Conservation (phyloP, 2,329 filamentous ascomycete genomes). For the Claviceps sp. region DNA sequence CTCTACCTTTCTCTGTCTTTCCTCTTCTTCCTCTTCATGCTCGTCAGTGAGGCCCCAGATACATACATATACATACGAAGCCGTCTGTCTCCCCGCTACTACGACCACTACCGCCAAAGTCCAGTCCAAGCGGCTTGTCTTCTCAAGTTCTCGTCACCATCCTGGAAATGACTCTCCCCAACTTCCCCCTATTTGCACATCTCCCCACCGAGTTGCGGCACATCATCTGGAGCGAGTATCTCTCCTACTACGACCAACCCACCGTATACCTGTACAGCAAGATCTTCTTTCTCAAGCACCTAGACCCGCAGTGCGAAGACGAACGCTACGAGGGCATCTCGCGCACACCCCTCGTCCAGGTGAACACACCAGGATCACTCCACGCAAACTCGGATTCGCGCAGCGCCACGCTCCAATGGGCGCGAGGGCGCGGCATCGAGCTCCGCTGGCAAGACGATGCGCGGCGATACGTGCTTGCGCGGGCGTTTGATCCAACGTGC, state of each 20-base stretch:
- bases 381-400: conserved; percentile 14
- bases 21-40: no score
- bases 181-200: conserved; percentile 10
- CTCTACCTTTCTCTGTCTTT: no score
- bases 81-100: no score
- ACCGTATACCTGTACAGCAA: conserved; percentile 10
- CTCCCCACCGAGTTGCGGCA: conserved; percentile 15
- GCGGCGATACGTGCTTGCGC: neutral
- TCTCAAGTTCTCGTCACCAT: no score
- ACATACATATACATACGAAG: no score
- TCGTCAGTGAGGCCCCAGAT: no score
- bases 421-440: conserved; percentile 1
- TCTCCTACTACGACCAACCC: conserved; percentile 7
- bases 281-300: conserved; percentile 7
- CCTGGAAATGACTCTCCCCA: neutral
- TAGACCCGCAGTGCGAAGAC: conserved; percentile 1
- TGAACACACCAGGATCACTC: conserved; percentile 7
- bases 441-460: neutral
- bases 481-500: neutral
- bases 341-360: conserved; percentile 7
- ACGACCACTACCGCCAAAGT: no score
- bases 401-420: conserved; percentile 8
- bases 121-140: no score
- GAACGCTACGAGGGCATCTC: conserved; percentile 3
- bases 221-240: conserved; percentile 11